Evolutionary conservation across 805 yeast species (phyloP).

Genomic region (Pichia thaimueangensis): DNA sequence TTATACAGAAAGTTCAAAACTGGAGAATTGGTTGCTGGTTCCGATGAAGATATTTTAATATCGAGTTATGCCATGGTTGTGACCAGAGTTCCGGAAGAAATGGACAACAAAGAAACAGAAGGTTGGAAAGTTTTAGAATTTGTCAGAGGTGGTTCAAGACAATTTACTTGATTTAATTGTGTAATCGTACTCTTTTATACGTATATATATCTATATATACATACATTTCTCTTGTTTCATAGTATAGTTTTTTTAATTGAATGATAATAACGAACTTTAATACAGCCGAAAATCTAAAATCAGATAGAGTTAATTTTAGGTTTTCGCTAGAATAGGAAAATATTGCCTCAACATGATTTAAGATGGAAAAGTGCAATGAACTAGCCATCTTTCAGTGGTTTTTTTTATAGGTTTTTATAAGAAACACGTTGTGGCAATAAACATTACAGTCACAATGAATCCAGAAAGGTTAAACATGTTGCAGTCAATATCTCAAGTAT

Average conservation of each 20-base stretch:
- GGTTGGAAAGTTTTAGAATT: constrained; percentile 97
- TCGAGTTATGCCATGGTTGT: constrained; percentile 95
- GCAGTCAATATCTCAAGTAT: too few relatives aligned
- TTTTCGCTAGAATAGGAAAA: too few relatives aligned
- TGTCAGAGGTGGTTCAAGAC: constrained; percentile 88
- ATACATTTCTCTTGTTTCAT: constrained; percentile 4
- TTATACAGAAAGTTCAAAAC: constrained; percentile 84
- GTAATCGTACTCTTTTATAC: neutral
- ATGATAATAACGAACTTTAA: too few relatives aligned
- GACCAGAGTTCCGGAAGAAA: constrained; percentile 87
- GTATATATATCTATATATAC: neutral
- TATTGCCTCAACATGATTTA: too few relatives aligned
- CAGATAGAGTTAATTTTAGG: too few relatives aligned
- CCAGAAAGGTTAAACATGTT: neutral
- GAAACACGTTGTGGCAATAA: too few relatives aligned
- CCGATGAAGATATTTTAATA: constrained; percentile 85
- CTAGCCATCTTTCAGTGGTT: too few relatives aligned
- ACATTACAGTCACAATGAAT: neutral
- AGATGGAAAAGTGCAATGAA: too few relatives aligned
- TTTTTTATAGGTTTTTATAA: too few relatives aligned
- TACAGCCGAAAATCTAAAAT: too few relatives aligned
- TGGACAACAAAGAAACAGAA: constrained; percentile 84
- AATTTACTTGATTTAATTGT: constrained; percentile 44
- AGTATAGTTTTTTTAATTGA: neutral
- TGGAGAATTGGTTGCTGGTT: constrained; percentile 93